Base-by-base conservation (phyloP, 2,329 filamentous ascomycete genomes). In the Ceratocystis eucalypticola region DNA sequence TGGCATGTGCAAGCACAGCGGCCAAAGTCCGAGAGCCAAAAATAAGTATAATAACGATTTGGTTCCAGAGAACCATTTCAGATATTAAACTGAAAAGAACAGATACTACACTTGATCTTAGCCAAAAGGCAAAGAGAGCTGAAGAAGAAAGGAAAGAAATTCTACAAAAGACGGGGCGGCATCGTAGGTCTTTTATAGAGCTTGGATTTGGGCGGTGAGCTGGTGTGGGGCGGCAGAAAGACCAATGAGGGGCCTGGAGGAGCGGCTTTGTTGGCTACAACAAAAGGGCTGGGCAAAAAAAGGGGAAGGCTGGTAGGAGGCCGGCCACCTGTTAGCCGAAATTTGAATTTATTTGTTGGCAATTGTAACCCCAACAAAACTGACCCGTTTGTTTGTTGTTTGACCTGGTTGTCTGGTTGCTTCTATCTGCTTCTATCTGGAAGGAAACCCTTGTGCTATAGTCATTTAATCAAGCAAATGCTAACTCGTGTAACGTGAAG, bases 41-140 rank as follows among this genome's bases (percentile, higher is more conserved):
- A 88, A 92, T 90, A 82, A 81, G 87, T 84, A 84, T 89, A 92
- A 92, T 89, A 87, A 85, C 80, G 80, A 82, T 83, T 84, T 80
- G 80, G 80, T 80, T 80, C 85, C 82, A 79, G 88, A 83, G 85
- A 81, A 80, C 80, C 82, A 83, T 91, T 89, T 88, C 88, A 92
- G 88, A 88, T 86, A 91, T 91, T 91, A 92, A 91, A 91, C 88
- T 92, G 86, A 90, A 89, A 91, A 92, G 88, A 92, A 92, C 88
- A 91, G 88, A 89, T 91, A 91, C 88, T 91, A 90, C 88, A 91
- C 87, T 90, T 91, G 88, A 91, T 91, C 88, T 90, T 88, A 89
- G 84, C 84, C 82, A 84, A 81, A 81, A 80, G 79, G 67, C 67
- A 68, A 68, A 68, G 67, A 68, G 67, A 68, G 67, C 67, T 68